A percentile compares a stretch with the other conserved stretches of the same genome.
These are phyloP conservation scores for Thalassiosira ordinaria DNA, from an alignment of 352 stramenopile genomes.

Conservation along the genomic window DNA sequence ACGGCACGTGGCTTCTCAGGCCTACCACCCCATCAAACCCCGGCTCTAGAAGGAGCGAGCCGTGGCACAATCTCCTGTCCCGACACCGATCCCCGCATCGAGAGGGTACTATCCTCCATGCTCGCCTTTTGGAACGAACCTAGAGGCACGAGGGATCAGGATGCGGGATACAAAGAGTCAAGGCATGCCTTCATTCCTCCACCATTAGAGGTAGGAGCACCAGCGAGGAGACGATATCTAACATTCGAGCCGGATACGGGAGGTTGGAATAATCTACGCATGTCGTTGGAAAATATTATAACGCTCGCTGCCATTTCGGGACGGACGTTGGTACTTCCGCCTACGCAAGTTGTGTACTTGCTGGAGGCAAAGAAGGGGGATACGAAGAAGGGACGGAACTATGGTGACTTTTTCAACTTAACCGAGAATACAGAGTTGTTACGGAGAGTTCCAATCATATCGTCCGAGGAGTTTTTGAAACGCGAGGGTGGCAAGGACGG, in stretches of 20 bases:
- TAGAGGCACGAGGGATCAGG: constrained; percentile 55
- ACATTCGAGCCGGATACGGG: constrained; percentile 89
- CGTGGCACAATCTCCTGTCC: constrained; percentile 64
- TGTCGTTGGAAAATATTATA: constrained; percentile 88
- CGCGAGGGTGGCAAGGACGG: constrained; percentile 61
- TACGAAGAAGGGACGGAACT: constrained; percentile 56
- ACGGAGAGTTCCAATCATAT: constrained; percentile 70
- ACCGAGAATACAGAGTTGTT: constrained; percentile 62
- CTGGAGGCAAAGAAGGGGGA: constrained; percentile 64
- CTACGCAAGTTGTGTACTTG: constrained; percentile 85
- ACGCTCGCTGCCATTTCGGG: constrained; percentile 84
- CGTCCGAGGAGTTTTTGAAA: constrained; percentile 75
- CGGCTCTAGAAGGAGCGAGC: constrained; percentile 60
- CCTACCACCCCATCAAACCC: constrained; percentile 63
- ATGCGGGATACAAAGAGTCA: constrained; percentile 21
- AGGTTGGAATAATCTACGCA: constrained; percentile 87
- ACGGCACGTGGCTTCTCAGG: constrained; percentile 65
- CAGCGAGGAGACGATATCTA: constrained; percentile 70
- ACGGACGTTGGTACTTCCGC: constrained; percentile 87
- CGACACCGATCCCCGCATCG: constrained; percentile 39
- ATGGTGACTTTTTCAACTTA: constrained; percentile 74
- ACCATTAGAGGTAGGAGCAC: not conserved
- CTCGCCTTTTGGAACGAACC: constrained; percentile 79
- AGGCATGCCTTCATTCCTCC: constrained; percentile 23
- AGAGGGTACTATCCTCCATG: constrained; percentile 48